Evolutionary conservation across 2,329 filamentous ascomycete species (phyloP), one percentile per base, ranked within the genome.

Genomic region (Aspergillus viridinutans): DNA sequence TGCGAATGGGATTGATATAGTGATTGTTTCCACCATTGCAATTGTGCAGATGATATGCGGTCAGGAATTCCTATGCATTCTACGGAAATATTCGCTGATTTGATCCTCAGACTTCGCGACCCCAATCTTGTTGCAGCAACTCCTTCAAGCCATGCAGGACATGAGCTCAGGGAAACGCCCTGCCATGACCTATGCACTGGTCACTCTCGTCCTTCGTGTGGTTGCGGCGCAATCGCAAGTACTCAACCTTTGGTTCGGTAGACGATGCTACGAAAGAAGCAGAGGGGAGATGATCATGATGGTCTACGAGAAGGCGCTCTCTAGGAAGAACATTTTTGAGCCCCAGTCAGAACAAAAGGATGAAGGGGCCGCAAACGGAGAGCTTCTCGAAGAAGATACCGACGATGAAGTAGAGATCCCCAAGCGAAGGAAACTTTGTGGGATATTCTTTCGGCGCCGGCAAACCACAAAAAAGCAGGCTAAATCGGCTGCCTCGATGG

Each of bases 211-310:
- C 2, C 74, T 85, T 3, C 82, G 88, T 35, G 73, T 91, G 1
- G 66, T 87, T 6, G 80, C 82, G 8, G 80, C 83, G 1, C 90
- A 93, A 64, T 83, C 83, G 0, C 81, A 81, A 4, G 85, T 92
- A 0, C 84, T 92, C 64, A 84, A 78, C 25, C 76, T 91, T 0
- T 96, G 92, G 92, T 95, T 89, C 67, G 85, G 86, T n/a, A 84
- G 92, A 61, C 85, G 92, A 58, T 85, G 85, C 28, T 96, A 96
- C 64, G 92, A 96, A 71, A 80, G 92, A 57, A 91, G 88, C 4
- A 81, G 92, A 50, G 92, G 92, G 4, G 91, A 96, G 73, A 85
- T 93, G 82, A 88, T 93, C 57, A 92, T 89, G 17, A 91, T 90
- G 83, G 80, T 92, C 12, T 91, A 90, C 66, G 89, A 91, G 66